Evolutionary conservation across 495 filamentous ascomycete genomes (phyloP).

Genomic region (Hypoxylon perforatum): DNA sequence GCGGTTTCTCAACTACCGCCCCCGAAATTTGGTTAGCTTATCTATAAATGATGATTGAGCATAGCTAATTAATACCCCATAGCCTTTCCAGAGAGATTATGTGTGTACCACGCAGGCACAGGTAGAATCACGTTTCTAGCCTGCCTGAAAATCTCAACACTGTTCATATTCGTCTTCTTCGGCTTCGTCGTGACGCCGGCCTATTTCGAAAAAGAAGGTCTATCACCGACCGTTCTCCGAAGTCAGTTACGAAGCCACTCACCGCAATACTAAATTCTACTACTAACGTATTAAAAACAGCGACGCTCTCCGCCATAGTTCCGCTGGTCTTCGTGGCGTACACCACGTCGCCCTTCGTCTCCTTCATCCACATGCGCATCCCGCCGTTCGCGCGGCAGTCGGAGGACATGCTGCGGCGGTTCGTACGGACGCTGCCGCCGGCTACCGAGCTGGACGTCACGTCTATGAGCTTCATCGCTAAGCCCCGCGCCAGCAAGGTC

Average conservation of each 20-base stretch:
- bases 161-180: slow-evolving; percentile 75
- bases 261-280: neutral
- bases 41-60: neutral
- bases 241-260: slow-evolving; percentile 22
- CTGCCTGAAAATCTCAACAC: slow-evolving; percentile 73
- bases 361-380: slow-evolving; percentile 75
- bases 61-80: neutral
- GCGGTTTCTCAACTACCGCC: slow-evolving; percentile 4
- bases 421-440: slow-evolving; percentile 69
- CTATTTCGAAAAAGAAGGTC: slow-evolving; percentile 61
- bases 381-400: slow-evolving; percentile 77
- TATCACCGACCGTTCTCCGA: slow-evolving; percentile 33
- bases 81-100: slow-evolving; percentile 67
- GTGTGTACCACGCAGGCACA: slow-evolving; percentile 80
- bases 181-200: slow-evolving; percentile 68
- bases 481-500: slow-evolving; percentile 60
- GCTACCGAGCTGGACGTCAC: slow-evolving; percentile 73
- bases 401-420: slow-evolving; percentile 72
- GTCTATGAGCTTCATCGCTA: slow-evolving; percentile 74
- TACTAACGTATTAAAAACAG: slow-evolving; percentile 50
- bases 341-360: slow-evolving; percentile 74
- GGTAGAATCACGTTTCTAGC: slow-evolving; percentile 72
- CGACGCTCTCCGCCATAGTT: slow-evolving; percentile 67
- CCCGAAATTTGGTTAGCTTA: slow-evolving; percentile 24
- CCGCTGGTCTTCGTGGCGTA: slow-evolving; percentile 75